These are phyloP conservation scores for Thermochaetoides thermophila DNA, from an alignment of 495 filamentous ascomycete species.

Conservation along the genomic window DNA sequence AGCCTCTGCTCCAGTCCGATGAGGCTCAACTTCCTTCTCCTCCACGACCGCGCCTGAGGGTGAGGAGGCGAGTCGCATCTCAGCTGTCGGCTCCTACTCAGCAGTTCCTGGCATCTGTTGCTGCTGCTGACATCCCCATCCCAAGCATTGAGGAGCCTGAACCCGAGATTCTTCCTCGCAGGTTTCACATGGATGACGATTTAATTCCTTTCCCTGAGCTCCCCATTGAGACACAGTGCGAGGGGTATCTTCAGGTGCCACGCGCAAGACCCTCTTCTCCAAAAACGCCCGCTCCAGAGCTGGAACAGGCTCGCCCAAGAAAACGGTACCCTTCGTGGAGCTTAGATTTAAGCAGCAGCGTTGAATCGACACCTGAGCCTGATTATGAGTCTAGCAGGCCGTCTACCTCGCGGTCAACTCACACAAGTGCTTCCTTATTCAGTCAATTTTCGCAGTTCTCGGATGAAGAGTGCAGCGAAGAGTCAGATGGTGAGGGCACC, in stretches of 20 bases:
- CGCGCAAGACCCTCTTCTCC: constrained; percentile 26
- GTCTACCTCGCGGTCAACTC: constrained; percentile 34
- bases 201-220: constrained; percentile 14
- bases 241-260: constrained; percentile 16
- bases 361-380: constrained; percentile 31
- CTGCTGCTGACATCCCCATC: constrained; percentile 39
- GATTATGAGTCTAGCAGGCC: constrained; percentile 37
- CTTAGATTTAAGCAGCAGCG: constrained; percentile 29
- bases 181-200: constrained; percentile 25
- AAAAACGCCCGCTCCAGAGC: constrained; percentile 30
- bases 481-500: constrained; percentile 19
- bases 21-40: constrained; percentile 26
- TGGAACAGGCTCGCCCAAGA: constrained; percentile 18
- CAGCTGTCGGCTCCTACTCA: constrained; percentile 37
- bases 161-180: constrained; percentile 14
- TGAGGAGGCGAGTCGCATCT: constrained; percentile 32
- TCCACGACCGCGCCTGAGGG: constrained; percentile 27
- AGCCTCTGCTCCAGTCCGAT: constrained; percentile 20
- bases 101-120: constrained; percentile 42
- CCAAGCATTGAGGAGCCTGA: constrained; percentile 36
- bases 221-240: constrained; percentile 16
- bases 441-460: constrained; percentile 33
- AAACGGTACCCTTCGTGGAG: constrained; percentile 33
- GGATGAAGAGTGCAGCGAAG: constrained; percentile 25
- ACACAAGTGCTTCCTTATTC: constrained; percentile 33